Evolutionary conservation across 768 basidiomycete species (phyloP), one percentile per base, ranked within the genome.

Genomic region (Lentinula boryana): DNA sequence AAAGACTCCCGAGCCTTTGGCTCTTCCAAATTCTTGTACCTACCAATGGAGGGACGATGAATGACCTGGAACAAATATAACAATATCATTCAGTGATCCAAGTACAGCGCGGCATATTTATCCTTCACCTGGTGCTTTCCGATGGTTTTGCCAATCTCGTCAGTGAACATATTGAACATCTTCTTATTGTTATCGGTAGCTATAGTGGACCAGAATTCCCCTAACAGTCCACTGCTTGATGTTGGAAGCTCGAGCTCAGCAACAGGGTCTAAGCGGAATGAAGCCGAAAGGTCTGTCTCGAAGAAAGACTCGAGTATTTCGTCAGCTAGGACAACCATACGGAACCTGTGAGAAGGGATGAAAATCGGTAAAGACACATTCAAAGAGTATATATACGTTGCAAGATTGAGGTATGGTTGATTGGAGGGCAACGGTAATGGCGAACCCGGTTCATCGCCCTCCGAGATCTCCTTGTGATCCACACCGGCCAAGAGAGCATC

Each of bases 301-400:
- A 98, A 99, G 81, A 99, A 99, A 1, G 91, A 89, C 70, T 99
- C 97, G 27, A 99, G 83, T 31, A 98, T 80, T 71, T 98, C 95
- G 65, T 98, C 97, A 1, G 96, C 95, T 8, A 99, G 81, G 4
- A 99, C 91, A 43, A 98, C 96, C 97, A 98, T 99, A 6, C 97
- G 87, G 85, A 99, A 99, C 7, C 93, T 93, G 65, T 6, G 61
- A 40, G n/a, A 15, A 15, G 48, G 35, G 63, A 56, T 58, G 53
- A 69, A 55, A 51, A 44, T 36, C 4, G 43, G 21, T 50, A 18
- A 56, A 52, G 7, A 27, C 36, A 38, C 13, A 31, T 9, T 56
- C 55, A 41, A n/a, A 7, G 21, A 32, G 53, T 31, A 33, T 43
- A 67, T 86, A 56, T 71, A 91, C 85, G 92, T 95, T 38, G 91